Evolutionary conservation across 495 filamentous ascomycete species (phyloP), one percentile per base, ranked within the genome.

Genomic region (Schizothecium vesticola): DNA sequence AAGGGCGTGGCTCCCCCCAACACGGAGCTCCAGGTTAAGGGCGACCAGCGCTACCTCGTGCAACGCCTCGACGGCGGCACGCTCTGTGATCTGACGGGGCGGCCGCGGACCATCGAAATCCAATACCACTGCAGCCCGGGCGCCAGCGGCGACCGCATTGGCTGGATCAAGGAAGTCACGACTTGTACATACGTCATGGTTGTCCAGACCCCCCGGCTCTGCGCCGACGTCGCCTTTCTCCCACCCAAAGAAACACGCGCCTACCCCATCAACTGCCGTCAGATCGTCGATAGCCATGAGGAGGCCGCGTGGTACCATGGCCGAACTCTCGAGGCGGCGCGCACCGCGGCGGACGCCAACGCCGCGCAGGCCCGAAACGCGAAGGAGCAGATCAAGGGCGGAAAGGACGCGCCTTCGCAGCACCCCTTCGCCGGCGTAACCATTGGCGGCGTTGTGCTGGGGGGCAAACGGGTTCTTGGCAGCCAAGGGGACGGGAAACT

Each of bases 121-220:
- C 80, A 93, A 81, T 99, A 94, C 76, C 95, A 99, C 79, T 99
- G 95, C 81, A 88, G 92, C 71, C 91, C 94, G 1, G 88, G 91
- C 69, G 71, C 81, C 13, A 87, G 85, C 7, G 81, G 85, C 22
- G 94, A 97, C 77, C 89, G 90, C 9, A 97, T 98, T 70, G 91
- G 89, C 59, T 93, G 91, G 86, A 96, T 99, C 80, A 99, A 99
- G 74, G 95, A 99, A 75, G 85, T 96, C 5, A 90, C 89, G 10
- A 97, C 93, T 10, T 99, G 95, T 80, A 89, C 92, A 24, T 99
- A 99, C 71, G 80, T 97, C 56, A 96, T 99, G 92, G 87, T 96
- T 1, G 88, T 99, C 63, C 91, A 97, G 75, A 99, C 95, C 0
- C 92, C 95, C 3, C 87, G 94, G 1, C 87, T 99, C 58, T 99